Conservation (phyloP, 805 yeast genomes). For the Komagataella mondaviorum region DNA sequence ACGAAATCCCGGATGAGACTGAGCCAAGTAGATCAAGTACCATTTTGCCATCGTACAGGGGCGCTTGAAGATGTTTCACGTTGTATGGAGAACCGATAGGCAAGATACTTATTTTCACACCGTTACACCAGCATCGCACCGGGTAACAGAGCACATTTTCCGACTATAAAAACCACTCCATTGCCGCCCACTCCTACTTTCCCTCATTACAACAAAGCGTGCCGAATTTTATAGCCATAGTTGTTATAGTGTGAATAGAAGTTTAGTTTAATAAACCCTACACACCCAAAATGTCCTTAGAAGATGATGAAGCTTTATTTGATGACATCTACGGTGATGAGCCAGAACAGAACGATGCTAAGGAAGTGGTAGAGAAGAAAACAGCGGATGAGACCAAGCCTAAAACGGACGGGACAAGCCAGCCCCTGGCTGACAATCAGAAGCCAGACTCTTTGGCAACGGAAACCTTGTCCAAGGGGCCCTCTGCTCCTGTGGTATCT, state of each 20-base stretch:
- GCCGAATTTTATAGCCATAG: neutral
- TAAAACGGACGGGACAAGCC: conserved; percentile 7
- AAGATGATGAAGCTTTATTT: conserved; percentile 90
- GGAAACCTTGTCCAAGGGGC: conserved; percentile 2
- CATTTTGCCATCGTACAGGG: conserved; percentile 23
- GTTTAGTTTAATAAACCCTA: neutral
- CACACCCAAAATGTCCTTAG: conserved; percentile 43
- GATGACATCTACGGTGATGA: conserved; percentile 47
- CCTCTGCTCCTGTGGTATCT: neutral
- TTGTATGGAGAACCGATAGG: neutral
- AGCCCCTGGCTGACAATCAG: conserved; percentile 2
- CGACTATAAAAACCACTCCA: neutral
- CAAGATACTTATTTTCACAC: neutral
- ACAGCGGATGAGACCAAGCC: conserved; percentile 8
- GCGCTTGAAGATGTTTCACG: neutral
- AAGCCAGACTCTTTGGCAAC: conserved; percentile 2
- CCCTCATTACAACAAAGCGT: neutral
- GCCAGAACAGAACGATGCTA: conserved; percentile 2
- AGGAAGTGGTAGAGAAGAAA: conserved; percentile 14
- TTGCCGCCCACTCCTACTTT: neutral
- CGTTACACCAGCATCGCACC: neutral
- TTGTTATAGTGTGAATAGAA: neutral
- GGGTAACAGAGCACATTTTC: neutral
- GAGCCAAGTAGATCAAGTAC: conserved; percentile 77
- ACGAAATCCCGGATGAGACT: conserved; percentile 68